Evolutionary conservation across 805 yeast genomes (phyloP).

Genomic region (Candida vartiovaarae): DNA sequence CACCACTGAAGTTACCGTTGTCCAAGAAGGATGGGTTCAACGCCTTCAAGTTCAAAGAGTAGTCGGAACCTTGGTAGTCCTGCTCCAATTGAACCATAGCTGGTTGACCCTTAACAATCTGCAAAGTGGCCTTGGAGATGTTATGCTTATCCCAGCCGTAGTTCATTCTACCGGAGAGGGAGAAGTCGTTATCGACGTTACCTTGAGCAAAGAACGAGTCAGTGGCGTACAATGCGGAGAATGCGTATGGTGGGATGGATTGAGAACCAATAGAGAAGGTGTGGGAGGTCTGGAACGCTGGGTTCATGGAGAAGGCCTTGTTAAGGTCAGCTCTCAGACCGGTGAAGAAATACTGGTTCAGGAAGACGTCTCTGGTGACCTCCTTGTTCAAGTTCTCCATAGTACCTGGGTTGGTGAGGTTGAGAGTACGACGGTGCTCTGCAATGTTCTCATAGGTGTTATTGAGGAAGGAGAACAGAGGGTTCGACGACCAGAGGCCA

Average conservation of each 20-base stretch:
- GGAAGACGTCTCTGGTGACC: constrained; percentile 87
- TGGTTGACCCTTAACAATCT: constrained; percentile 83
- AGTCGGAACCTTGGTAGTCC: constrained; percentile 87
- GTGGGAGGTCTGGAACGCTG: constrained; percentile 95
- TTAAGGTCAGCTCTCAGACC: constrained; percentile 95
- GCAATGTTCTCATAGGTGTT: constrained; percentile 66
- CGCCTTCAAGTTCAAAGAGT: constrained; percentile 81
- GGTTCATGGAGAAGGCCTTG: constrained; percentile 84
- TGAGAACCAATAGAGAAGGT: constrained; percentile 85
- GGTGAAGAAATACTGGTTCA: constrained; percentile 83
- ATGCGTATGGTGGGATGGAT: constrained; percentile 82
- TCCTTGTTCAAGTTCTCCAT: constrained; percentile 91
- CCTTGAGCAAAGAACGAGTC: constrained; percentile 87
- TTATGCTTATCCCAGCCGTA: constrained; percentile 81
- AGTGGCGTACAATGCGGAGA: constrained; percentile 81
- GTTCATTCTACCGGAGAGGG: constrained; percentile 83
- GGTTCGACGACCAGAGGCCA: constrained; percentile 75
- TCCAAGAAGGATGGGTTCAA: constrained; percentile 79
- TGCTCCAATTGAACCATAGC: constrained; percentile 94
- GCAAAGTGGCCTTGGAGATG: constrained; percentile 79
- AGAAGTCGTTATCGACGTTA: constrained; percentile 78
- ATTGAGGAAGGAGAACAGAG: constrained; percentile 71
- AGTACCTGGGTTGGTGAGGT: constrained; percentile 88
- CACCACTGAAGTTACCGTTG: constrained; percentile 74
- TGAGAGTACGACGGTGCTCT: constrained; percentile 75